Evolutionary conservation across 2,329 filamentous ascomycete species (phyloP).

Genomic region (Pezicula neosporulosa): DNA sequence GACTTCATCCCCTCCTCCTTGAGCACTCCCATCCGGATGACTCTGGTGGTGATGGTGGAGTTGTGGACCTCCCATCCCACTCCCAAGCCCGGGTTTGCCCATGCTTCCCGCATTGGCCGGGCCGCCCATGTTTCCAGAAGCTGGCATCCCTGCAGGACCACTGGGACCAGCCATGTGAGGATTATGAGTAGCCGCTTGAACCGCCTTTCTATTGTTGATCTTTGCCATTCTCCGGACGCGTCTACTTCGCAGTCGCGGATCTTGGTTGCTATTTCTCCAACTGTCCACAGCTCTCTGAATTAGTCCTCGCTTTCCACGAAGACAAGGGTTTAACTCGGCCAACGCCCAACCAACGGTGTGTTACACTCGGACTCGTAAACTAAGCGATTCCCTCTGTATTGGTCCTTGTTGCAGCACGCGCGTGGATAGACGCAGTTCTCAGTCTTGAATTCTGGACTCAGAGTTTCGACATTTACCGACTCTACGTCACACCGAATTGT

Average conservation of each 20-base stretch:
- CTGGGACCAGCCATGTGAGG: slow-evolving; percentile 61
- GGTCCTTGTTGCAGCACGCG: slow-evolving; percentile 90
- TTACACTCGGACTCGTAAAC: slow-evolving; percentile 99
- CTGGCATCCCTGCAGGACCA: slow-evolving; percentile 62
- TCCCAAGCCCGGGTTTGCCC: slow-evolving; percentile 61
- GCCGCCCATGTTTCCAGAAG: slow-evolving; percentile 56
- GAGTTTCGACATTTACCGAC: slow-evolving; percentile 85
- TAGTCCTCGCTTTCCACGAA: slow-evolving; percentile 89
- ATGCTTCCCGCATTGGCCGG: slow-evolving; percentile 50
- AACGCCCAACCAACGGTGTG: slow-evolving; percentile 98
- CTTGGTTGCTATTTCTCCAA: slow-evolving; percentile 98
- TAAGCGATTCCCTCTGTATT: slow-evolving; percentile 92
- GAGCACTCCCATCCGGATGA: slow-evolving; percentile 63
- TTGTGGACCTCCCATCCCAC: slow-evolving; percentile 59
- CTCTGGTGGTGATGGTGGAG: slow-evolving; percentile 73
- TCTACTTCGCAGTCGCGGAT: slow-evolving; percentile 84
- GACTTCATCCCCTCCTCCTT: slow-evolving; percentile 75
- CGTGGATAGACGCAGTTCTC: slow-evolving; percentile 98
- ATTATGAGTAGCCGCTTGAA: slow-evolving; percentile 55
- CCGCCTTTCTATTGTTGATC: slow-evolving; percentile 81
- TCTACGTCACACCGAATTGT: slow-evolving; percentile 98
- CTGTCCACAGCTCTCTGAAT: slow-evolving; percentile 98
- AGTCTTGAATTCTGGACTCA: slow-evolving; percentile 87
- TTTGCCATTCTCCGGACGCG: slow-evolving; percentile 94
- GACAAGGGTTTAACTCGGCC: slow-evolving; percentile 84